Percentiles rank a stretch among this genome's conserved stretches.
Conservation (phyloP, 2,329 filamentous ascomycete genomes). For the Dactylonectria macrodidyma region DNA sequence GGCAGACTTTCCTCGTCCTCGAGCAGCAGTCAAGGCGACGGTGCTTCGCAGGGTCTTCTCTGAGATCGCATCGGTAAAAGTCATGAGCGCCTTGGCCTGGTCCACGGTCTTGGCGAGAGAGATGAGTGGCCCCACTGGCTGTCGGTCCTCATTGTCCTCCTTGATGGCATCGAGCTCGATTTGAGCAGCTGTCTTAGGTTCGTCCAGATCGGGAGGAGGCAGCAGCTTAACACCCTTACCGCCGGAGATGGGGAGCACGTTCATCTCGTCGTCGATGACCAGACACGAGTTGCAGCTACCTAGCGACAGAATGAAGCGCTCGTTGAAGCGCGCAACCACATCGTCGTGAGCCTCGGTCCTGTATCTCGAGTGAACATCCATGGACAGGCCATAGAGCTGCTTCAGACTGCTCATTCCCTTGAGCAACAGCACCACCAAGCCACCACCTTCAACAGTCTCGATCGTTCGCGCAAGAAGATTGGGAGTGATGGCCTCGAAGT, state of each 20-base stretch:
- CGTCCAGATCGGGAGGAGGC: constrained; percentile 81
- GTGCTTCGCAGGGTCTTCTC: constrained; percentile 97
- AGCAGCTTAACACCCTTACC: constrained; percentile 90
- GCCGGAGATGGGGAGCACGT: constrained; percentile 96
- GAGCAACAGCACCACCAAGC: constrained; percentile 88
- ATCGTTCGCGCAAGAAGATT: constrained; percentile 95
- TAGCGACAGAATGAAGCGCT: constrained; percentile 94
- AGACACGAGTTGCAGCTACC: constrained; percentile 96
- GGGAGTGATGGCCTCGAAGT: constrained; percentile 98
- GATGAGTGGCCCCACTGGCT: constrained; percentile 88
- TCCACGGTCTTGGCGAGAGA: constrained; percentile 91
- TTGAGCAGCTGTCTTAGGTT: constrained; percentile 79
- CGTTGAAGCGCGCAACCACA: constrained; percentile 96
- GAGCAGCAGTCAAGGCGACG: constrained; percentile 91
- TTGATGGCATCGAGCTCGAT: constrained; percentile 90
- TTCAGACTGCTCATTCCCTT: constrained; percentile 98
- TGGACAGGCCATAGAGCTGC: constrained; percentile 95
- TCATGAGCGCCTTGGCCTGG: constrained; percentile 96
- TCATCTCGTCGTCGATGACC: constrained; percentile 97
- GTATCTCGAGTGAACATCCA: constrained; percentile 98
- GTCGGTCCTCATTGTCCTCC: constrained; percentile 86
- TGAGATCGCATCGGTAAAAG: constrained; percentile 95
- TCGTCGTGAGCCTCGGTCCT: constrained; percentile 96
- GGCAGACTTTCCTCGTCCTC: constrained; percentile 97
- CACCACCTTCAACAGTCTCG: constrained; percentile 97